Evolutionary conservation across 495 filamentous ascomycete genomes (phyloP), one percentile per base, ranked within the genome.

Genomic region (Tuber borchii): DNA sequence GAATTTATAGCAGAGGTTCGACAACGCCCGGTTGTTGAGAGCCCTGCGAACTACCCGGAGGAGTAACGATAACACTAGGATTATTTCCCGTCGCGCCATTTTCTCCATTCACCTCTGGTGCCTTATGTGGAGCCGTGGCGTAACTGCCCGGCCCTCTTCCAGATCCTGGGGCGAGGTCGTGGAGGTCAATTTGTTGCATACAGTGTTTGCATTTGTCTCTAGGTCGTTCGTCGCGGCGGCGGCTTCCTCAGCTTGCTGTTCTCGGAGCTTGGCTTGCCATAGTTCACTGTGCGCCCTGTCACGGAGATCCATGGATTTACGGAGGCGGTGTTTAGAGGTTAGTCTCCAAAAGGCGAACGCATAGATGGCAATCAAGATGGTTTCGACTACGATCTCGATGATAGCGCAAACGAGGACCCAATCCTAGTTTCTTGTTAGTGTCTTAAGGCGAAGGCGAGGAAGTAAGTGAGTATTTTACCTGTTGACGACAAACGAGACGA

Each of bases 371-470:
- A 99, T 97, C 79, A 92, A 92, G 84, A 99, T 89, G 80, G 91
- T 87, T 84, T 99, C 95, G 78, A 99, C 88, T 73, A 96, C 92
- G 78, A 99, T 88, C 86, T 99, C 95, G 85, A 99, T 98, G 82
- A 99, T 92, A 82, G 92, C 92, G 87, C 95, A 99, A 80, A 99
- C 91, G 71, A 99, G 89, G 31, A 91, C 89, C 95, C 95, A 99
- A 85, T 97, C 93, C 91, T 97, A 82, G 56, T 48, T 74, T 46
- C 22, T 71, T 34, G 78, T 86, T 82, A 85, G 84, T 65, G 48
- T 71, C 12, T 34, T 31, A 0, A 4, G n/a, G n/a, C n/a, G 12
- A 10, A 26, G 10, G 26, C 56, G 26, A 17, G 56, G 56, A 31
- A 12, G 56, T 16, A 2, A 2, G 39, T 34, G 34, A 17, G 2